Evolutionary conservation across 2,329 filamentous ascomycete genomes (phyloP).

Genomic region (Xylaria digitata): DNA sequence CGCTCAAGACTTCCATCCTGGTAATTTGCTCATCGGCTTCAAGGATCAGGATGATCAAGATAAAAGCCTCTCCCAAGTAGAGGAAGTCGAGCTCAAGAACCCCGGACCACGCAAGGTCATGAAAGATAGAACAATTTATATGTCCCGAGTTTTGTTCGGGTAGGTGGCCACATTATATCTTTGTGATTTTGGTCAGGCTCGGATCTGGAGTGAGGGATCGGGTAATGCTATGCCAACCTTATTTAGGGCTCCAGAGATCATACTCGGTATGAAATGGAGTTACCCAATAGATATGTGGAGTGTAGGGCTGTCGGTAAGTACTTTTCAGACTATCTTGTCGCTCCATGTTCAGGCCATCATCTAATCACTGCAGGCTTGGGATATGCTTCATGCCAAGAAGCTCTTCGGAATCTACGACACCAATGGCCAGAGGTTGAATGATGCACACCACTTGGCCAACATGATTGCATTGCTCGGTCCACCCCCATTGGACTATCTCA

Average conservation of each 20-base stretch:
- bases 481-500: not conserved
- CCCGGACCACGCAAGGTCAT: constrained; percentile 1
- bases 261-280: constrained; percentile 5
- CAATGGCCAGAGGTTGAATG: not conserved
- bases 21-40: not conserved
- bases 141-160: not conserved
- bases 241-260: constrained; percentile 21
- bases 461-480: not conserved
- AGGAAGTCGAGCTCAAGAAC: not conserved
- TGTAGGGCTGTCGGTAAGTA: too few relatives aligned
- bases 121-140: constrained; percentile 3
- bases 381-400: not conserved
- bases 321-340: too few relatives aligned
- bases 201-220: not conserved
- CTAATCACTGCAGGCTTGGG: not conserved
- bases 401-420: not conserved
- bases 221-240: not conserved
- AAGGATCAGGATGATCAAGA: not conserved
- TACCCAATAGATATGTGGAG: too few relatives aligned
- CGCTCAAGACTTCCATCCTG: not conserved
- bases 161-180: not conserved
- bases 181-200: constrained; percentile 11
- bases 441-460: not conserved
- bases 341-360: too few relatives aligned
- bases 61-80: not conserved